These are phyloP conservation scores for Hibiscus tridactylites DNA, from an alignment of 345 rosid species.

Conservation along the genomic window DNA sequence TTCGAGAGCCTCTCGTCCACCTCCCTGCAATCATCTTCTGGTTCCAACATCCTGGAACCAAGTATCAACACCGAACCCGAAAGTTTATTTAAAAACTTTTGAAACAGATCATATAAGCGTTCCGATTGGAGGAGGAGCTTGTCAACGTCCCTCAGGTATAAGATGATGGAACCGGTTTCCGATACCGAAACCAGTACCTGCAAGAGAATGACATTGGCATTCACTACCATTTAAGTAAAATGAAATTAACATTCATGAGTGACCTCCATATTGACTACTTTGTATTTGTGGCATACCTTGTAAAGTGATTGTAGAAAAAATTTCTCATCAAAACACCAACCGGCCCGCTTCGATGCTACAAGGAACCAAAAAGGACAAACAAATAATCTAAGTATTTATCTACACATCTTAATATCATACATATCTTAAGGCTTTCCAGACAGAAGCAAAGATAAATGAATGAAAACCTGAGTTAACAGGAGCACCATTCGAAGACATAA, in stretches of 20 bases:
- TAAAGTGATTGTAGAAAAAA: constrained; percentile 69
- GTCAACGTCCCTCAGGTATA: constrained; percentile 79
- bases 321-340: constrained; percentile 78
- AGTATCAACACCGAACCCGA: constrained; percentile 72
- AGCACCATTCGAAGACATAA: constrained; percentile 39
- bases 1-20: constrained; percentile 38
- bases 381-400: background rate
- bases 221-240: background rate
- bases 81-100: constrained; percentile 55
- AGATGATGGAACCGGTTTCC: constrained; percentile 44
- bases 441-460: constrained; percentile 1
- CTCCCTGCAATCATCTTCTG: constrained; percentile 54
- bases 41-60: constrained; percentile 68
- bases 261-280: background rate
- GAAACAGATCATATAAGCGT: constrained; percentile 58
- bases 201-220: constrained; percentile 6
- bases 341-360: constrained; percentile 42
- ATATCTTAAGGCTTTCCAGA: background rate
- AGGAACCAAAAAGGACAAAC: constrained; percentile 10
- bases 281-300: constrained; percentile 42
- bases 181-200: constrained; percentile 71
- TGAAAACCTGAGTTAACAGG: constrained; percentile 40
- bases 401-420: background rate
- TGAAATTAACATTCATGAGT: background rate
- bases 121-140: constrained; percentile 70